Base-by-base conservation (phyloP, 257 asterid species). In the Striga asiatica region DNA sequence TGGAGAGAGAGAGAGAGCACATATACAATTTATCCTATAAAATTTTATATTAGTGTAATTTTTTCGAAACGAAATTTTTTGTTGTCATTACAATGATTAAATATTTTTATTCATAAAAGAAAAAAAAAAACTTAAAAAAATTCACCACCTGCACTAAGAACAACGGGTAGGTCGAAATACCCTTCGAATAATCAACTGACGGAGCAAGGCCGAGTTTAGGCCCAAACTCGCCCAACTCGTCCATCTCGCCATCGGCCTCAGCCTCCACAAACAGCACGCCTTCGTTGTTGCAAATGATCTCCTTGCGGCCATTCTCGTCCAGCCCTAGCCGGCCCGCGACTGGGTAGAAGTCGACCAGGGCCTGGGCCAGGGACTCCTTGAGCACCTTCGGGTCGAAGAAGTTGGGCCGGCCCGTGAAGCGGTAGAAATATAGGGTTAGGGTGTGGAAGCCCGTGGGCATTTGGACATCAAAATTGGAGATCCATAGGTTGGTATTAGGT, bases 291-390 rank as follows among this genome's bases (percentile, higher is more conserved):
- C 76, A 70, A 22, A 58, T 46, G 56, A 70, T 74, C 71, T 74
- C 80, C 20, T 87, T 72, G 8, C 98, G 81, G 0, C 98, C 98
- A 37, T 91, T 96, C 13, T 82, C 96, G 9, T 91, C 98, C 54
- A 95, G 71, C 76, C 72, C 82, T 56, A 91, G 51, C 49, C 94
- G 59, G 4, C 94, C 94, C 1, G 76, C 91, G 62, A 62, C 62
- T 5, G 94, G 91, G 24, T 84, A 84, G 60, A 84, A 84, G 2
- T 73, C 74, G n/a, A 81, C 85, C 35, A 84, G 59, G 0, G 78
- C 77, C 6, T 67, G 69, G 62, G 81, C 55, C 29, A 84, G 62
- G 20, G 85, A 85, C 4, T 27, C 80, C 74, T 71, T 76, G 2
- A 83, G 63, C 61, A 60, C 73, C 16, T 49, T 8, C 0, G 82